Evolutionary conservation across 1,284 basidiomycete genomes (phyloP).

Genomic region (Ganoderma leucocontextum): DNA sequence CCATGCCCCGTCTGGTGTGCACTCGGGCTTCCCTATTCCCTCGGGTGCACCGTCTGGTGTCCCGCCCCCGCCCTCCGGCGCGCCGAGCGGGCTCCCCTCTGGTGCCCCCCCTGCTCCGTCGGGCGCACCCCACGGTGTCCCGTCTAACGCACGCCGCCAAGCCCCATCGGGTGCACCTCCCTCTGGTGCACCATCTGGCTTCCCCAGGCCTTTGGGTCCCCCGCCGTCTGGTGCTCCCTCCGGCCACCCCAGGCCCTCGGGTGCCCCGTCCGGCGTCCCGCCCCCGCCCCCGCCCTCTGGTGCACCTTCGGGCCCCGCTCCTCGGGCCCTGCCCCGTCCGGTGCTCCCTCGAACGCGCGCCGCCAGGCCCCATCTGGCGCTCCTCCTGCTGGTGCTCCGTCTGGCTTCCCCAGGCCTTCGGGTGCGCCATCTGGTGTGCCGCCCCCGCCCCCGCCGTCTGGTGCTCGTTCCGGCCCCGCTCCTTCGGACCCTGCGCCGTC

Average conservation of each 20-base stretch:
- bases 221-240: background rate
- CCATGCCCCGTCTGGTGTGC: conserved; percentile 1
- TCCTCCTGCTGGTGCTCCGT: background rate
- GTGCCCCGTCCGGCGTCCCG: background rate
- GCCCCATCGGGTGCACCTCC: background rate
- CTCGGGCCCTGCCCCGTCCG: background rate
- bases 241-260: background rate
- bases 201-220: background rate
- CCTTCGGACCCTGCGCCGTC: background rate
- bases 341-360: background rate
- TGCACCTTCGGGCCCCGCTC: no score
- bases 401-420: background rate
- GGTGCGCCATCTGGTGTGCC: background rate
- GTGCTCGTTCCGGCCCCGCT: background rate
- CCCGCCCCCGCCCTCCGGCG: background rate
- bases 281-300: background rate
- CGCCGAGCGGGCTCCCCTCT: background rate
- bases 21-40: background rate
- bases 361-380: background rate
- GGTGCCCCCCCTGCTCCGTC: background rate
- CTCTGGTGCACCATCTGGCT: background rate
- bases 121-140: background rate
- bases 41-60: conserved; percentile 3
- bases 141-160: background rate
- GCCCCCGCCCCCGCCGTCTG: no score